Conservation (phyloP, 2,329 filamentous ascomycete genomes). For the Sporothrix globosa region DNA sequence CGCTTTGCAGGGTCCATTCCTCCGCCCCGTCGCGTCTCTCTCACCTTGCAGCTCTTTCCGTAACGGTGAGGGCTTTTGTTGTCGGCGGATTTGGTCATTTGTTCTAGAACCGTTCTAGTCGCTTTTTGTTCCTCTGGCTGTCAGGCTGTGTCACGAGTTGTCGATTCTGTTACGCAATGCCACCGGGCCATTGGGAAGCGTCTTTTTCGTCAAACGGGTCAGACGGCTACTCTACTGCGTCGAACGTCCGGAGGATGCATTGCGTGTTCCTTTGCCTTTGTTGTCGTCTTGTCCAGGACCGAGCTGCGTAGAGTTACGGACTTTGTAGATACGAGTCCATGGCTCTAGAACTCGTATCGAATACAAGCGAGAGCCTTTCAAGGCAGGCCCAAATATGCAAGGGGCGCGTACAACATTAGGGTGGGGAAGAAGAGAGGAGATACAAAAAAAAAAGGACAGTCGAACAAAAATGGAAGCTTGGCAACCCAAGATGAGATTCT, state of each 20-base stretch:
- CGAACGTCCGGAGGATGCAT: not conserved
- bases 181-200: not conserved
- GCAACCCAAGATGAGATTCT: not conserved
- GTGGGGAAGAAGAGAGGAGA: not conserved
- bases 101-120: too few relatives aligned
- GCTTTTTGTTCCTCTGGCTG: not conserved
- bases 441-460: not conserved
- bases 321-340: too few relatives aligned
- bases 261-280: not conserved
- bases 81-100: not conserved
- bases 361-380: not conserved
- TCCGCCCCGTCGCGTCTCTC: not conserved
- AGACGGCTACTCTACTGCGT: not conserved
- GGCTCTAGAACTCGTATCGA: not conserved
- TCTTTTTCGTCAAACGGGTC: not conserved
- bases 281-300: too few relatives aligned
- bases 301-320: not conserved
- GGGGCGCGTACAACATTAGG: not conserved
- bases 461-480: not conserved
- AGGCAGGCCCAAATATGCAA: constrained; percentile 14
- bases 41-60: not conserved
- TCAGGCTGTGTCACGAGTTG: not conserved
- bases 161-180: constrained; percentile 20
- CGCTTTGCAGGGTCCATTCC: not conserved
- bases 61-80: constrained; percentile 15